These are phyloP conservation scores for Raphanus sativus DNA, from an alignment of 345 rosid species.

Conservation along the genomic window DNA sequence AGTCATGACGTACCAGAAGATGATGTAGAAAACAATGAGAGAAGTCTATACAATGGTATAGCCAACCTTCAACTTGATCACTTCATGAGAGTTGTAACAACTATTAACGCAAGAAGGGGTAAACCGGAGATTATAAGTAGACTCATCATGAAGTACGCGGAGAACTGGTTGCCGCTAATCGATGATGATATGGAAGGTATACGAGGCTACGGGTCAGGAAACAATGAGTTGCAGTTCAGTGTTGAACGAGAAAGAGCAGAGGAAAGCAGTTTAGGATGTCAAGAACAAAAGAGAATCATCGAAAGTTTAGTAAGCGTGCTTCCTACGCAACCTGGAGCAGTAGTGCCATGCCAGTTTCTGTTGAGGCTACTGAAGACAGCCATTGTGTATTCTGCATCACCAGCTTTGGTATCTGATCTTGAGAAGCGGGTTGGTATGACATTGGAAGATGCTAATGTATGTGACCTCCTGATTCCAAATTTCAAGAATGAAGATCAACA, in stretches of 20 bases:
- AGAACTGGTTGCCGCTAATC: slow-evolving; percentile 53
- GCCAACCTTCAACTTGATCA: slow-evolving; percentile 62
- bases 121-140: slow-evolving; percentile 58
- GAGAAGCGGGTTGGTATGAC: slow-evolving; percentile 66
- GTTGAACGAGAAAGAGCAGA: slow-evolving; percentile 43
- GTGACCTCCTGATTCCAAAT: slow-evolving; percentile 79
- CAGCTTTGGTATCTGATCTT: slow-evolving; percentile 74
- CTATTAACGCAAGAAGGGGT: slow-evolving; percentile 55
- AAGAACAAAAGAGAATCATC: slow-evolving; percentile 55
- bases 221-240: slow-evolving; percentile 62
- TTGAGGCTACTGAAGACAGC: slow-evolving; percentile 72
- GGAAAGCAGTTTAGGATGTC: slow-evolving; percentile 42
- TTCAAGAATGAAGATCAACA: slow-evolving; percentile 58
- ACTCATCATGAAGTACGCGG: slow-evolving; percentile 62
- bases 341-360: slow-evolving; percentile 67
- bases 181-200: slow-evolving; percentile 60
- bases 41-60: slow-evolving; percentile 53
- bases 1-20: slow-evolving; percentile 38
- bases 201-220: slow-evolving; percentile 55
- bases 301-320: slow-evolving; percentile 75
- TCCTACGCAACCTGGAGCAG: slow-evolving; percentile 62
- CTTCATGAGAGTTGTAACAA: slow-evolving; percentile 67
- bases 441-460: slow-evolving; percentile 63
- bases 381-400: slow-evolving; percentile 63
- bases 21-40: slow-evolving; percentile 38